phyloP scores from a whole-genome alignment of 2,329 filamentous ascomycete genomes.

The Ophiostoma sp. region DNA sequence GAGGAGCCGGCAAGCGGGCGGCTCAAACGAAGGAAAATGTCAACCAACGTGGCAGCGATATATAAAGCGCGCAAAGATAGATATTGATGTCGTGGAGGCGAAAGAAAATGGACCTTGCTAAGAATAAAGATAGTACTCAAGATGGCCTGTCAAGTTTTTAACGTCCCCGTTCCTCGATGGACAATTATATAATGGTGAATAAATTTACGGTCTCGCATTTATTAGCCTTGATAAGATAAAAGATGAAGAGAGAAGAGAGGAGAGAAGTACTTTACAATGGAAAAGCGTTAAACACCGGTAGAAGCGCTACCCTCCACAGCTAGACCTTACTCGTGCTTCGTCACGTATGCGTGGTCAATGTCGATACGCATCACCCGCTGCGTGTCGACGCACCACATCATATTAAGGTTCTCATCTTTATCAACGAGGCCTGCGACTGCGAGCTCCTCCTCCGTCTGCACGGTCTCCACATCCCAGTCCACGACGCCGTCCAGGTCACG shows the following conservation, averaged over 20 bases:
- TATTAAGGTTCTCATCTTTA: neutral
- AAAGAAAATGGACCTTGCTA: neutral
- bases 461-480: neutral
- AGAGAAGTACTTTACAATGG: no score
- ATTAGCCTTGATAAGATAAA: neutral
- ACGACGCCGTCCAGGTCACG: no score
- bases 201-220: neutral
- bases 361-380: neutral
- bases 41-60: no score
- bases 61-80: neutral
- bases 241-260: no score
- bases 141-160: neutral
- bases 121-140: neutral
- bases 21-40: no score
- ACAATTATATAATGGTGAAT: neutral
- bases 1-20: no score
- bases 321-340: no score
- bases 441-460: no score
- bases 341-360: no score
- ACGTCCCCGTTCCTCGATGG: neutral
- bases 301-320: no score
- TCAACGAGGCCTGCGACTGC: slow-evolving; percentile 1
- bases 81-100: neutral
- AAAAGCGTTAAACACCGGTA: no score
- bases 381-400: neutral